These are phyloP conservation scores for Entamoeba invadens DNA, from an alignment of 208 protist genomes.

Conservation along the genomic window DNA sequence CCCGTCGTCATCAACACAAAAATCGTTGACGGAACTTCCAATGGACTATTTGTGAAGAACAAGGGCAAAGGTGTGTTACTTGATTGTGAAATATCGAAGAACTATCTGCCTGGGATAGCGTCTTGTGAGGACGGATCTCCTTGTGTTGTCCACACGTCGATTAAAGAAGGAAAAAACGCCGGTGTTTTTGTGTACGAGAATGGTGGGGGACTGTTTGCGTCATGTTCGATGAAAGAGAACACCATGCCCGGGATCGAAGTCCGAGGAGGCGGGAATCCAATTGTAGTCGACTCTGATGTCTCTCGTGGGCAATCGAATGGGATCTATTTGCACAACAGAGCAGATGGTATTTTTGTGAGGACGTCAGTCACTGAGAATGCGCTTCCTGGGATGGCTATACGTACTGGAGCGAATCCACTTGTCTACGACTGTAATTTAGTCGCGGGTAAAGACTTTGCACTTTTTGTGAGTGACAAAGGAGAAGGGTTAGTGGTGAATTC, in stretches of 20 bases:
- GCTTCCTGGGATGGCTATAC: background rate
- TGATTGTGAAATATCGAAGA: background rate
- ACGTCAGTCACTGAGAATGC: background rate
- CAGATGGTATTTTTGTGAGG: background rate
- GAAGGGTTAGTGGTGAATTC: background rate
- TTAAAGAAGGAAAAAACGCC: background rate
- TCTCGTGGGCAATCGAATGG: background rate
- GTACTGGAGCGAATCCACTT: background rate
- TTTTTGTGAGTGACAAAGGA: background rate
- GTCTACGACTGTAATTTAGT: background rate
- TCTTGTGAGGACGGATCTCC: background rate
- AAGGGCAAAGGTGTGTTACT: background rate
- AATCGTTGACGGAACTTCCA: background rate
- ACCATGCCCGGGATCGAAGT: background rate
- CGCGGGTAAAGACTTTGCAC: background rate
- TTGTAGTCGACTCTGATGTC: background rate
- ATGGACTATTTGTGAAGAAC: background rate
- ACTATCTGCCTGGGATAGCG: background rate
- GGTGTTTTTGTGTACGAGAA: background rate
- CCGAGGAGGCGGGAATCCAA: background rate
- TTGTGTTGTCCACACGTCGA: background rate
- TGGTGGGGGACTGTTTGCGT: background rate
- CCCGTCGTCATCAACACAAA: background rate
- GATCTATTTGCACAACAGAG: background rate
- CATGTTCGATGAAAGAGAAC: background rate